Evolutionary conservation across 1,284 basidiomycete genomes (phyloP), one percentile per base, ranked within the genome.

Genomic region (Cryptococcus maquisensis): DNA sequence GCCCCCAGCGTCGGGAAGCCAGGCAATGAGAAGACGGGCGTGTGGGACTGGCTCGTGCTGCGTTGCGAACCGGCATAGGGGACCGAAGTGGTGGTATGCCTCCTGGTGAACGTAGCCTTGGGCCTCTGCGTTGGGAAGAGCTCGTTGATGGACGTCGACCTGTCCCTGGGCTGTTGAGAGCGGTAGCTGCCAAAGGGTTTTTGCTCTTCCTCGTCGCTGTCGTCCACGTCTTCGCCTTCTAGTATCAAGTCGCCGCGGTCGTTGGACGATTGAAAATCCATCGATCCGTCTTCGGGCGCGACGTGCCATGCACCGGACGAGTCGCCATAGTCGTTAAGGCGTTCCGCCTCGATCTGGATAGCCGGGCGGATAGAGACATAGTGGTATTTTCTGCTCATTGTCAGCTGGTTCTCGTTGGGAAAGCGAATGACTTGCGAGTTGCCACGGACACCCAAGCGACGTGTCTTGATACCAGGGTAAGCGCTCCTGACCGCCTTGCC

Each of bases 391-490:
- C 68, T 69, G 51, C 8, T 15, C 9, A 4, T 40, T 36, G 8
- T 24, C 12, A 42, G 23, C 23, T 16, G 45, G 21, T 36, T 7
- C n/a, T 43, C 39, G 18, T 24, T 26, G 20, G 7, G 16, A 9
- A 23, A 26, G 36, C 44, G 51, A 37, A 26, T 3, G 50, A 55
- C 61, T 78, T 85, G 69, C 69, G 64, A 90, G 79, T 93, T 92
- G 52, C 91, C 91, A 72, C 91, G 80, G 54, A 91, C 90, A 55
- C 91, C 91, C 55, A 95, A 77, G 55, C 92, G 85, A 63, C 92
- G 82, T 44, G 91, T 95, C 81, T 91, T 92, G 82, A 96, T 92
- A 62, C 87, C 88, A 44, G 90, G 89, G 78, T 91, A 96, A 74
- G 89, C 91, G 54, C 88, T 83, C 59, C 90, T 82, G 67, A 96